Conservation (phyloP, 2,329 filamentous ascomycete species). For the Aquanectria penicillioides region DNA sequence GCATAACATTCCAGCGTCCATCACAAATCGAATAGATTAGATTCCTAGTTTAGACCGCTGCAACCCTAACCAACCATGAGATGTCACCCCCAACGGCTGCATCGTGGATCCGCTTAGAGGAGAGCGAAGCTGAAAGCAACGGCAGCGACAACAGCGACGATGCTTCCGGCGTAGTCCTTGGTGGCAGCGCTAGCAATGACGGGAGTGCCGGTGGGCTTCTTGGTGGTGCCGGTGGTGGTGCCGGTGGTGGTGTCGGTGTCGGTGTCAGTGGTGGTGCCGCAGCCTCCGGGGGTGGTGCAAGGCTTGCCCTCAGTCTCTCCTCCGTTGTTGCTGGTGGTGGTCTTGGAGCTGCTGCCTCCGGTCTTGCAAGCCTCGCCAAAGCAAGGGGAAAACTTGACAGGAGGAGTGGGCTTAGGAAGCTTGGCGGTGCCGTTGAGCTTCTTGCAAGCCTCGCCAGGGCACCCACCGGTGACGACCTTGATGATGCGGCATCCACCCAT, state of each 20-base stretch:
- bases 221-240: too few species aligned
- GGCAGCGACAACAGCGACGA: background rate
- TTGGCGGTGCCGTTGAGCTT: too few species aligned
- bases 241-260: background rate
- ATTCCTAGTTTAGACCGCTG: background rate
- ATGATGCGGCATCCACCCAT: too few species aligned
- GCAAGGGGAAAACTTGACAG: too few species aligned
- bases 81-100: background rate
- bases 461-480: background rate
- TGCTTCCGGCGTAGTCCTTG: constrained; percentile 7
- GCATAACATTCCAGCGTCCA: background rate
- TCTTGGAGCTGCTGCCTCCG: too few species aligned
- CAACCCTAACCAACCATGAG: background rate
- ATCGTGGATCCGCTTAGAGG: background rate
- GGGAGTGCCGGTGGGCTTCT: background rate
- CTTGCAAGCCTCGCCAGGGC: background rate
- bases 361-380: too few species aligned
- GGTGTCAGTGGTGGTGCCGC: background rate
- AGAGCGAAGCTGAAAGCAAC: background rate
- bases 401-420: too few species aligned
- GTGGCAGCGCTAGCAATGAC: background rate
- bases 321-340: too few species aligned
- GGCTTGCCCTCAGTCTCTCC: background rate
- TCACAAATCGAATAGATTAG: background rate
- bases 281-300: background rate